Base-by-base conservation (phyloP, 805 yeast genomes). In the Kuraishia hungarica region DNA sequence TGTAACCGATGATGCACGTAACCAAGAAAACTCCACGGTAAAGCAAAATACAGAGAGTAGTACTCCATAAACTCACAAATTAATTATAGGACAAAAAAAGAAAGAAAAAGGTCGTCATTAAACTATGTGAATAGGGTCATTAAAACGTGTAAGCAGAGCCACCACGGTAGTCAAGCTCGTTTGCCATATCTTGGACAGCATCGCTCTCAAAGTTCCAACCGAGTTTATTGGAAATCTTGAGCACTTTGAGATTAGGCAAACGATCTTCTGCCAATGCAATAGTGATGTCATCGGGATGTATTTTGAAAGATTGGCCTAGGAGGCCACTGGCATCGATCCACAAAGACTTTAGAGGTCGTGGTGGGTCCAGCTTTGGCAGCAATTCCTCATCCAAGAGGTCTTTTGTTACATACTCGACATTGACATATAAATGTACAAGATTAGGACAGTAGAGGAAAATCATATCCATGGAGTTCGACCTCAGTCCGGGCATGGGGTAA, bases 201-300 rank as follows among this genome's bases (percentile, higher is more conserved):
- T 79, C 82, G 60, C 83, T 76, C 24, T 75, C 72, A 53, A 84
- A 78, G 63, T 86, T 82, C 99, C 99, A 94, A 8, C 97, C 97
- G 43, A 94, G 70, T 66, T 85, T 84, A 19, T 86, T 80, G 22
- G 94, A 85, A 49, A 91, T 77, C 49, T 86, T 74, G 1, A 94
- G 73, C 52, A 78, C 79, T 58, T 77, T 76, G 64, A 94, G 73
- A 47, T 73, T 60, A 0, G 96, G 96, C 19, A 94, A 68, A 61
- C 96, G 73, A 10, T 82, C 84, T 57, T 92, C 97, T 64, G 82
- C 77, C 21, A 92, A 71, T 0, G 97, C 97, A 51, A 91, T 78
- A 0, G 94, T 88, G 56, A 94, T 73, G 67, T 93, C 97, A 61
- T 89, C 87, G 0, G 98, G 97, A 62, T 89, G 89, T 39, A 94